These are phyloP conservation scores for Cadophora gregata DNA, from an alignment of 2,329 filamentous ascomycete genomes.

Conservation along the genomic window DNA sequence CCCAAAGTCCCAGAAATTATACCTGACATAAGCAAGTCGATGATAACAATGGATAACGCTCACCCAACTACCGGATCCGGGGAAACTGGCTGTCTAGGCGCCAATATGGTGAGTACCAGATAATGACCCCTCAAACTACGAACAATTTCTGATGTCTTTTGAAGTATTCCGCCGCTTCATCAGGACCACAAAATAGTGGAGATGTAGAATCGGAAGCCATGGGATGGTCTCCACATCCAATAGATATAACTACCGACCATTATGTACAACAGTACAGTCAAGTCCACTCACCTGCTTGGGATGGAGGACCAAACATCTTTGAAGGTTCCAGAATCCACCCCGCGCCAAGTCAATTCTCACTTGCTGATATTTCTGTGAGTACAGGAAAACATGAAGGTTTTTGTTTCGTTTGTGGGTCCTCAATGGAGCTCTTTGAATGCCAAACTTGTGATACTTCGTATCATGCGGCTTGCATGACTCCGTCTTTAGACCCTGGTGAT, in stretches of 20 bases:
- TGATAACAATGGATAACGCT: neutral
- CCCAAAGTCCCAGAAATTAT: neutral
- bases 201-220: neutral
- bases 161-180: neutral
- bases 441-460: constrained; percentile 33
- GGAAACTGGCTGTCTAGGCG: neutral
- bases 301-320: constrained; percentile 8
- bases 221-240: constrained; percentile 7
- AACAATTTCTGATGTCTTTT: neutral
- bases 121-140: neutral
- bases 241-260: neutral
- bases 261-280: constrained; percentile 7
- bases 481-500: constrained; percentile 22
- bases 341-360: neutral
- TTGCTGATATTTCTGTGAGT: neutral
- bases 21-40: neutral
- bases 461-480: constrained; percentile 35
- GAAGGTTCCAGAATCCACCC: neutral
- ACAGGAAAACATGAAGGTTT: constrained; percentile 33
- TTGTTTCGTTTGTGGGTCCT: constrained; percentile 34
- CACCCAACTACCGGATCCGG: neutral
- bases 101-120: constrained; percentile 2
- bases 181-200: neutral
- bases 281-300: constrained; percentile 3
- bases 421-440: constrained; percentile 30